Evolutionary conservation across 192 early-diverging fungal genomes (phyloP).

Genomic region (Entomortierella chlamydospora): DNA sequence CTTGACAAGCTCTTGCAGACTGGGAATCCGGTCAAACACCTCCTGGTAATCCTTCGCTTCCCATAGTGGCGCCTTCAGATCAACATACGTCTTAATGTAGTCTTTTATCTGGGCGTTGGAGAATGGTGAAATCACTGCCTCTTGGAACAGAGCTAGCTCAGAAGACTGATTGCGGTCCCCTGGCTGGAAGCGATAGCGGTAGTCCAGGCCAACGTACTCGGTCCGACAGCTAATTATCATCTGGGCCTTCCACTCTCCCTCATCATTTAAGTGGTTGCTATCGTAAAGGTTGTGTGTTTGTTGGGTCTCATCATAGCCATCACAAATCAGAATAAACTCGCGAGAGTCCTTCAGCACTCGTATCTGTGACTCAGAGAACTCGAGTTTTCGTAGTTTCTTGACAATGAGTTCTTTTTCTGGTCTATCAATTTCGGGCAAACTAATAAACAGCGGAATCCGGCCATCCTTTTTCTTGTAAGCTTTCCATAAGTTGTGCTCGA

Average conservation of each 20-base stretch:
- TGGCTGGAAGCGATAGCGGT: not conserved
- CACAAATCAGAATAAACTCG: constrained; percentile 25
- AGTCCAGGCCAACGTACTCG: constrained; percentile 2
- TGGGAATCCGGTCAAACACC: not conserved
- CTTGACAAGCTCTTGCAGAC: not conserved
- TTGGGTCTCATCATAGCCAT: constrained; percentile 19
- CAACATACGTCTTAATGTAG: constrained; percentile 7
- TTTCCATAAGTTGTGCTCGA: too few relatives aligned
- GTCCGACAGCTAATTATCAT: constrained; percentile 9
- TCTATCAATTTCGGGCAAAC: not conserved
- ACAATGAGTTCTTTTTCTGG: constrained; percentile 4
- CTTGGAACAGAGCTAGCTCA: not conserved
- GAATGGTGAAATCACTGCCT: constrained; percentile 9
- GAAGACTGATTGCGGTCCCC: not conserved
- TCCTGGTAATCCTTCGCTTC: not conserved
- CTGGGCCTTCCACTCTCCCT: constrained; percentile 2
- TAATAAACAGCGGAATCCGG: constrained; percentile 23
- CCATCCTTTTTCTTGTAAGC: not conserved
- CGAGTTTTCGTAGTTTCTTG: not conserved
- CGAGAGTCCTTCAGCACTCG: constrained; percentile 7
- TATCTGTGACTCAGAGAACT: not conserved
- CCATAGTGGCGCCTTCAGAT: not conserved
- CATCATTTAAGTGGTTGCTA: constrained; percentile 10
- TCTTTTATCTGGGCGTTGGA: not conserved
- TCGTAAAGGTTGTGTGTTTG: constrained; percentile 4